phyloP scores from a whole-genome alignment of 2,329 filamentous ascomycete species.

The Fusarium heterosporum region DNA sequence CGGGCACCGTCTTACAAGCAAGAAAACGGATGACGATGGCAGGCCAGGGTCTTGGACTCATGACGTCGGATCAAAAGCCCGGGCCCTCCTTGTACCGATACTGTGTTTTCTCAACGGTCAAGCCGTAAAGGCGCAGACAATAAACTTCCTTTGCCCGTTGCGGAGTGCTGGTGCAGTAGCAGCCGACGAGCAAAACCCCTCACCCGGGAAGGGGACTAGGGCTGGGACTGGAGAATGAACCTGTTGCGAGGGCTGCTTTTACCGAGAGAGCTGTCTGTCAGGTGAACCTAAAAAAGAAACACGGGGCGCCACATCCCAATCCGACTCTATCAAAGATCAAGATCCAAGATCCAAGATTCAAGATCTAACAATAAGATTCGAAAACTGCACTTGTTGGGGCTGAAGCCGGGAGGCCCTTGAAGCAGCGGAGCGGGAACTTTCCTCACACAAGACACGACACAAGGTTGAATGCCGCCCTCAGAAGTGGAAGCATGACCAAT shows the following conservation, averaged over 20 bases:
- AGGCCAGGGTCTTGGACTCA: slow-evolving; percentile 23
- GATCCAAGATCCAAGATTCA: neutral
- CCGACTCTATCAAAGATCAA: slow-evolving; percentile 9
- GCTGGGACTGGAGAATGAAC: neutral
- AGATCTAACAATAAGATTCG: neutral
- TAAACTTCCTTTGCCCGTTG: slow-evolving; percentile 25
- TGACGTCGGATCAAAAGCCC: slow-evolving; percentile 22
- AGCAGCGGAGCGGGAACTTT: slow-evolving; percentile 9
- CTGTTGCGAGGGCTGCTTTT: neutral
- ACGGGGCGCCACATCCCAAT: neutral
- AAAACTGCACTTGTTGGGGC: neutral
- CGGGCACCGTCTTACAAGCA: slow-evolving; percentile 3
- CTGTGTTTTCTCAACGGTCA: slow-evolving; percentile 14
- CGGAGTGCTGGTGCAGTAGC: neutral
- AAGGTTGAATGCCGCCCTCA: slow-evolving; percentile 10
- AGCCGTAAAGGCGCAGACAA: slow-evolving; percentile 11
- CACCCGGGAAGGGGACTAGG: neutral
- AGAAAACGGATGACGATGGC: slow-evolving; percentile 38
- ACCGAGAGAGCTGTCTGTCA: slow-evolving; percentile 7
- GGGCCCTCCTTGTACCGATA: neutral
- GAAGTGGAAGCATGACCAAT: slow-evolving; percentile 27
- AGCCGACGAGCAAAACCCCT: neutral
- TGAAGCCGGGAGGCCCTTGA: neutral
- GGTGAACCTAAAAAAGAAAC: slow-evolving; percentile 11
- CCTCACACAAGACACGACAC: neutral